Evolutionary conservation across 2,329 filamentous ascomycete species (phyloP).

Genomic region (Beauveria caledonica): DNA sequence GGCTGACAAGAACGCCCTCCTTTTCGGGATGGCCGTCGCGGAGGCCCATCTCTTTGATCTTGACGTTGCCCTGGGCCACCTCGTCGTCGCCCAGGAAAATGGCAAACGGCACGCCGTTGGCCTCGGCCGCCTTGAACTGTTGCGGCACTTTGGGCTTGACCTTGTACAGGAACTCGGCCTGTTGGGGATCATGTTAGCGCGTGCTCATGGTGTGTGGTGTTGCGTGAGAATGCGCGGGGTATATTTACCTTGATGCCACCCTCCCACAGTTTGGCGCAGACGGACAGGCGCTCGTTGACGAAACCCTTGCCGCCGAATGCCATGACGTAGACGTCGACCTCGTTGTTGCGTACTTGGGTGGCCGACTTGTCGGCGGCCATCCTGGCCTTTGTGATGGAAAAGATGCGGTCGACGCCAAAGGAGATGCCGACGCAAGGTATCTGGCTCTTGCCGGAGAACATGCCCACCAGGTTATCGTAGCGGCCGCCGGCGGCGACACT

Average conservation of each 20-base stretch:
- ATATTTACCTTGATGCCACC: slow-evolving; percentile 67
- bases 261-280: slow-evolving; percentile 72
- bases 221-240: neutral
- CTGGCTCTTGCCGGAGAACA: slow-evolving; percentile 79
- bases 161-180: slow-evolving; percentile 84
- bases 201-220: neutral
- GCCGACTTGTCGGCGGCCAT: slow-evolving; percentile 53
- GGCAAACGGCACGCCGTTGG: slow-evolving; percentile 70
- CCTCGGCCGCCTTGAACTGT: slow-evolving; percentile 87
- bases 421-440: slow-evolving; percentile 64
- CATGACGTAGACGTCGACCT: slow-evolving; percentile 92
- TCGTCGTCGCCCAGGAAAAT: slow-evolving; percentile 91
- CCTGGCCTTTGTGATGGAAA: slow-evolving; percentile 78
- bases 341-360: slow-evolving; percentile 49
- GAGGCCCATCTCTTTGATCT: slow-evolving; percentile 71
- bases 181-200: neutral
- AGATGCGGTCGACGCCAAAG: slow-evolving; percentile 92
- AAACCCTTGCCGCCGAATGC: slow-evolving; percentile 84
- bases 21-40: slow-evolving; percentile 81
- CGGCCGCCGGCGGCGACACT: slow-evolving; percentile 84
- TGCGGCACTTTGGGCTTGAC: slow-evolving; percentile 79
- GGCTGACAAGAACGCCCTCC: slow-evolving; percentile 68
- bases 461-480: slow-evolving; percentile 88
- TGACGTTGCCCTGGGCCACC: slow-evolving; percentile 71
- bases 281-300: slow-evolving; percentile 73